Conservation (phyloP, 306 rosid species). For the Inga oerstediana region DNA sequence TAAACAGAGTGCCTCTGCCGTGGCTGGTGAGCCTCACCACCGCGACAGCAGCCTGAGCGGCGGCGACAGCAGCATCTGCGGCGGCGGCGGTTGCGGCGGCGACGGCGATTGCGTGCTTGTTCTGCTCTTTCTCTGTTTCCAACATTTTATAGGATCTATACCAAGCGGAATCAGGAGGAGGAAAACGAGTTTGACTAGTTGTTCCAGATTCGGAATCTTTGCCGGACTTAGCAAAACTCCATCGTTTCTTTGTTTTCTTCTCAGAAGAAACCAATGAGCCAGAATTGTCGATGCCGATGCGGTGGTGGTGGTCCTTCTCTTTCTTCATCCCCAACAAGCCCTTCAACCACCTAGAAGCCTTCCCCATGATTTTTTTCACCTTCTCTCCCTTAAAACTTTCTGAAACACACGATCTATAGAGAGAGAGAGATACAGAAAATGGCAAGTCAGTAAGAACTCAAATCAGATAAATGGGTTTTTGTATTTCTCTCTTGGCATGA, state of each 20-base stretch:
- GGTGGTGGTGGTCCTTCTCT: slow-evolving; percentile 47
- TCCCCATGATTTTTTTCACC: slow-evolving; percentile 44
- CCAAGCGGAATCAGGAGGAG: slow-evolving; percentile 54
- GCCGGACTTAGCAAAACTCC: slow-evolving; percentile 82
- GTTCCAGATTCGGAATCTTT: slow-evolving; percentile 39
- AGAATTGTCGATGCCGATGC: slow-evolving; percentile 33
- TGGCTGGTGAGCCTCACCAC: slow-evolving; percentile 84
- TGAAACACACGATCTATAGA: slow-evolving; percentile 30
- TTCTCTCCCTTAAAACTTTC: slow-evolving; percentile 8
- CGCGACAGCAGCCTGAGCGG: slow-evolving; percentile 91
- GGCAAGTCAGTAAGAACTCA: slow-evolving; percentile 17
- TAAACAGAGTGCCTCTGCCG: slow-evolving; percentile 56
- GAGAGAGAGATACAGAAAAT: slow-evolving; percentile 19
- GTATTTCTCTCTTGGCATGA: not conserved
- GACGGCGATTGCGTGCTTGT: slow-evolving; percentile 92
- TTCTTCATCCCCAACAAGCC: slow-evolving; percentile 86
- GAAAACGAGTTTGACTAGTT: slow-evolving; percentile 16
- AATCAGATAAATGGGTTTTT: slow-evolving; percentile 3
- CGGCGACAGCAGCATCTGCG: slow-evolving; percentile 85
- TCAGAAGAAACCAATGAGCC: slow-evolving; percentile 35
- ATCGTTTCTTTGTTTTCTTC: slow-evolving; percentile 70
- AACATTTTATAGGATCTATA: slow-evolving; percentile 65
- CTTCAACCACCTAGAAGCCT: slow-evolving; percentile 83
- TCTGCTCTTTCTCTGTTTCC: slow-evolving; percentile 72
- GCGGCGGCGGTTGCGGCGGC: slow-evolving; percentile 97